These are phyloP conservation scores for Entomortierella chlamydospora DNA, from an alignment of 192 early-diverging fungal genomes.

Conservation along the genomic window DNA sequence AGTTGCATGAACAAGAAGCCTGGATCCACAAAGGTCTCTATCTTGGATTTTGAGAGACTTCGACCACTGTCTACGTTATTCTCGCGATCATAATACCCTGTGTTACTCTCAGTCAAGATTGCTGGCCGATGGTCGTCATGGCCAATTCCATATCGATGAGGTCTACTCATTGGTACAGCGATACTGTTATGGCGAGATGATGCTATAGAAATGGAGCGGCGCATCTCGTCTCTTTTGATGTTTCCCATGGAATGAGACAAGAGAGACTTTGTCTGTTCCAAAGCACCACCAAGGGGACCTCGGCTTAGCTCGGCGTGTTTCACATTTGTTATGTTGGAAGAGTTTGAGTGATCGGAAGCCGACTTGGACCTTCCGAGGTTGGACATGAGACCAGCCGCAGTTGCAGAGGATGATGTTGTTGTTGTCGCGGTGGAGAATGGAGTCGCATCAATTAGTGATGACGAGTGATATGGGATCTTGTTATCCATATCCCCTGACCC, in stretches of 20 bases:
- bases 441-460: neutral
- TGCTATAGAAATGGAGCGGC: constrained; percentile 33
- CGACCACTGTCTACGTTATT: constrained; percentile 8
- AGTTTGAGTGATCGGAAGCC: constrained; percentile 25
- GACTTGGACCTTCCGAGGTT: constrained; percentile 49
- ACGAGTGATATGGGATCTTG: neutral
- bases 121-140: constrained; percentile 47
- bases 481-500: constrained; percentile 30
- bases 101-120: constrained; percentile 6
- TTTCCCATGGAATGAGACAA: constrained; percentile 34
- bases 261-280: constrained; percentile 51
- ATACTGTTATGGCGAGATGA: constrained; percentile 50
- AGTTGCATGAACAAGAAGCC: constrained; percentile 76
- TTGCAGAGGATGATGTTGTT: constrained; percentile 7
- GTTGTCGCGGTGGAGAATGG: constrained; percentile 1
- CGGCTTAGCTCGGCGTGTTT: constrained; percentile 49
- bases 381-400: constrained; percentile 6
- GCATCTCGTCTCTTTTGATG: constrained; percentile 42
- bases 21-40: constrained; percentile 64
- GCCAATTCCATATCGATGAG: constrained; percentile 26
- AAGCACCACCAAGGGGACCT: constrained; percentile 32
- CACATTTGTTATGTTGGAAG: constrained; percentile 19
- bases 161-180: constrained; percentile 16
- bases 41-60: constrained; percentile 29
- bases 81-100: constrained; percentile 32